Conservation (phyloP, 116 monocot genomes). For the Zostera marina region DNA sequence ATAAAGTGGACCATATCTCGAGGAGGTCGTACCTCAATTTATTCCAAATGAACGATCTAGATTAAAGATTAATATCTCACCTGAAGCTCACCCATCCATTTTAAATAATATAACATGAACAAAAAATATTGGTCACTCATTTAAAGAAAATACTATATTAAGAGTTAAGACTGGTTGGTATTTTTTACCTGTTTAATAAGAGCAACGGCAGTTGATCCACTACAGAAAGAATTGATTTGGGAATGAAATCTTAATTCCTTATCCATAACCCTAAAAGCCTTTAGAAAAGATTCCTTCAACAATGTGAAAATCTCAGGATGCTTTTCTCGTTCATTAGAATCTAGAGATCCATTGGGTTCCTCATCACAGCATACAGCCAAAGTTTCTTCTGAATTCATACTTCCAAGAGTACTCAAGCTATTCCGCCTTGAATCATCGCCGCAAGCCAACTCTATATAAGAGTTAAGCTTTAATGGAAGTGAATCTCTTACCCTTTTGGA, state of each 20-base stretch:
- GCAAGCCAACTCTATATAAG: conserved; percentile 15
- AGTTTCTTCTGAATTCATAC: conserved; percentile 37
- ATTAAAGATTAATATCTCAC: too few species aligned
- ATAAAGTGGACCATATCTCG: too few species aligned
- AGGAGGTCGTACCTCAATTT: too few species aligned
- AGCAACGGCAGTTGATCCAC: conserved; percentile 82
- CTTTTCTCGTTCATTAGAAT: conserved; percentile 19
- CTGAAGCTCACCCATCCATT: too few species aligned
- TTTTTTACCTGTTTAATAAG: conserved; percentile 49
- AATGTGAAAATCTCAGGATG: conserved; percentile 32
- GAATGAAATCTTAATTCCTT: conserved; percentile 55
- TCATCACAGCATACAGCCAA: conserved; percentile 24
- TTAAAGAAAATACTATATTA: too few species aligned
- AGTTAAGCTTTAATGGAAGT: conserved; percentile 32
- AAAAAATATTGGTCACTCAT: too few species aligned
- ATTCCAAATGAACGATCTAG: too few species aligned
- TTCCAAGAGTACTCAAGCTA: neutral
- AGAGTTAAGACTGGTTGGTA: neutral
- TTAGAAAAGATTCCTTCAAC: conserved; percentile 44
- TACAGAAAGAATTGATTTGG: conserved; percentile 64
- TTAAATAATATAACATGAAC: too few species aligned
- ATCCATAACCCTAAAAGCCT: conserved; percentile 67
- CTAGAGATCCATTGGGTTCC: conserved; percentile 13
- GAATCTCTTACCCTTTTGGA: conserved; percentile 44
- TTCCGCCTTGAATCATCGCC: conserved; percentile 8